A percentile compares a stretch with the other conserved stretches of the same genome.
Conservation (phyloP, 805 yeast genomes). For the Sugiyamaella qingdaonensis region DNA sequence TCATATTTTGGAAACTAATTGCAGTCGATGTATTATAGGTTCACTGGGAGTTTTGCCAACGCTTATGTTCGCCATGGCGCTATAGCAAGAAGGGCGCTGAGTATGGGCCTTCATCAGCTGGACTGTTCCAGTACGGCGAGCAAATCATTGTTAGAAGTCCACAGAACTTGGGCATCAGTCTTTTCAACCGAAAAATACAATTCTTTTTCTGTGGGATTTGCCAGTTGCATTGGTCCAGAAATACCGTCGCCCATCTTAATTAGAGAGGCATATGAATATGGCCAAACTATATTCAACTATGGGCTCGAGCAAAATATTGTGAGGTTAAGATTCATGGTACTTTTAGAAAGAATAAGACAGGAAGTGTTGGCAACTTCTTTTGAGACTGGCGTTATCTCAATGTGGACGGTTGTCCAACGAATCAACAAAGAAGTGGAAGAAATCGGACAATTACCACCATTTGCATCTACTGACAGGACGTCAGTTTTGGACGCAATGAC, state of each 20-base stretch:
- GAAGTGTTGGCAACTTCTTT: not conserved
- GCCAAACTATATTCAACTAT: not conserved
- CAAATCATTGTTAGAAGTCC: constrained; percentile 1
- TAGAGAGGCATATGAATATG: not conserved
- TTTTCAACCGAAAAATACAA: constrained; percentile 9
- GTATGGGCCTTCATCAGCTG: constrained; percentile 9
- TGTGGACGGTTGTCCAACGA: not conserved
- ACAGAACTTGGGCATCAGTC: constrained; percentile 5
- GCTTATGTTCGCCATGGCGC: constrained; percentile 5
- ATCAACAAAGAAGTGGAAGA: constrained; percentile 8
- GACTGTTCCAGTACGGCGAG: not conserved
- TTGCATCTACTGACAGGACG: constrained; percentile 8
- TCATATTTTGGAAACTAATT: not conserved
- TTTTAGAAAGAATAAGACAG: constrained; percentile 1
- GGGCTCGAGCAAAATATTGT: constrained; percentile 3
- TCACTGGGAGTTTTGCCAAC: not conserved
- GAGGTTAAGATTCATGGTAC: not conserved
- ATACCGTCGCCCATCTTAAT: not conserved
- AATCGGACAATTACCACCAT: constrained; percentile 4
- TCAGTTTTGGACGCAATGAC: constrained; percentile 5
- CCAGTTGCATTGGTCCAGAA: constrained; percentile 10
- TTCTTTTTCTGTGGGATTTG: constrained; percentile 8
- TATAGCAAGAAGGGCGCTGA: constrained; percentile 8
- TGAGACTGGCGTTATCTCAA: constrained; percentile 1
- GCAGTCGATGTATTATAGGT: constrained; percentile 1